phyloP scores from a whole-genome alignment of 768 basidiomycete species.

The Trametes cinnabarina region DNA sequence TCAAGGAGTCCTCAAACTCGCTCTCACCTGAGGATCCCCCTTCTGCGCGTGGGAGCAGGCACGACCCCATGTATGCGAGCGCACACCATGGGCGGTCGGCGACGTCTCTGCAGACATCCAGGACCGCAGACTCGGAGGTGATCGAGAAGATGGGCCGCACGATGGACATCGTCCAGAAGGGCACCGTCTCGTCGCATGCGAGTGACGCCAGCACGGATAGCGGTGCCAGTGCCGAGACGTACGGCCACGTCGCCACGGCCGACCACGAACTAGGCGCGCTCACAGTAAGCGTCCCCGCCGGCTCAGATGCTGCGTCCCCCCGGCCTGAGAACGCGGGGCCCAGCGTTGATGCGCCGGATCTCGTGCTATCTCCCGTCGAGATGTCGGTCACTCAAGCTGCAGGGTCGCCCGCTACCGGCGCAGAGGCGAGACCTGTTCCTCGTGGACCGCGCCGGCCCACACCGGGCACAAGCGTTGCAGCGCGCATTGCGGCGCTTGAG shows the following conservation, averaged over 20 bases:
- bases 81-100: conserved; percentile 32
- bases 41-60: conserved; percentile 13
- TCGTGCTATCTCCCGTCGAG: conserved; percentile 16
- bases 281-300: conserved; percentile 6
- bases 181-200: conserved; percentile 24
- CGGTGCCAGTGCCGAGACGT: conserved; percentile 2
- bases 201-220: conserved; percentile 15
- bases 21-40: conserved; percentile 18
- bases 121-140: conserved; percentile 66
- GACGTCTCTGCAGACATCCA: conserved; percentile 49
- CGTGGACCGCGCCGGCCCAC: conserved; percentile 14
- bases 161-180: conserved; percentile 67
- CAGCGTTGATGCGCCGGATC: not conserved
- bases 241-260: not conserved
- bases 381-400: conserved; percentile 2
- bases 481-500: conserved; percentile 58
- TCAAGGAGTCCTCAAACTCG: conserved; percentile 51
- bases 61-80: conserved; percentile 26
- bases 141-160: conserved; percentile 63
- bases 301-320: not conserved
- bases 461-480: conserved; percentile 41
- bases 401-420: not conserved
- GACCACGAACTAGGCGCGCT: conserved; percentile 1
- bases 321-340: not conserved
- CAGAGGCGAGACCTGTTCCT: conserved; percentile 1